Conservation (phyloP, 192 early-diverging fungal species). For the Lunasporangiospora selenospora region DNA sequence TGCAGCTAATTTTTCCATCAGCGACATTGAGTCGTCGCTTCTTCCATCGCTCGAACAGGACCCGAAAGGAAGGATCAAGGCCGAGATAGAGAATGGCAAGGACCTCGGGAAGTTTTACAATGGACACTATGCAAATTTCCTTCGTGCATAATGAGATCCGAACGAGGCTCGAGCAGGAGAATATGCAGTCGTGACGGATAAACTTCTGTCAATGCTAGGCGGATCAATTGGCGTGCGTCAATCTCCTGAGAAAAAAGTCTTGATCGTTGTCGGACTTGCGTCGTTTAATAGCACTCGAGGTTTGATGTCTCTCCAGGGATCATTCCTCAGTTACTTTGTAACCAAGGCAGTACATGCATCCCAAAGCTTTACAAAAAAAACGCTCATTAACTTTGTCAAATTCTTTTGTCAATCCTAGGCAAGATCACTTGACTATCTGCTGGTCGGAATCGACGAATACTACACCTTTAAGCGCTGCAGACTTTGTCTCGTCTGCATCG, state of each 20-base stretch:
- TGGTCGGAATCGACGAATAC: conserved; percentile 7
- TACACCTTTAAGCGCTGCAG: conserved; percentile 6
- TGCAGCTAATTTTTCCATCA: too few species aligned
- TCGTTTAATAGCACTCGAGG: not conserved
- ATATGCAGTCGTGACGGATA: not conserved
- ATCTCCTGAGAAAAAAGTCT: conserved; percentile 3
- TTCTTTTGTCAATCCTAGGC: too few species aligned
- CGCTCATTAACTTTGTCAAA: too few species aligned
- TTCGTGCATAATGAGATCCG: too few species aligned
- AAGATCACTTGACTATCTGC: not conserved
- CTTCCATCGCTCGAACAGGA: too few species aligned
- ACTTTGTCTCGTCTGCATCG: conserved; percentile 1
- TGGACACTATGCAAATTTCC: too few species aligned
- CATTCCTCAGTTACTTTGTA: conserved; percentile 6
- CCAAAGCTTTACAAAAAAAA: not conserved
- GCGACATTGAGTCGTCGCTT: too few species aligned
- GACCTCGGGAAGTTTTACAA: too few species aligned
- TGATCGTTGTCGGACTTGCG: conserved; percentile 12
- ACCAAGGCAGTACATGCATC: not conserved
- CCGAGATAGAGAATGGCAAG: too few species aligned
- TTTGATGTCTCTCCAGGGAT: conserved; percentile 3
- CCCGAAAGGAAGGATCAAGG: too few species aligned
- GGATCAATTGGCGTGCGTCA: not conserved
- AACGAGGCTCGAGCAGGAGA: not conserved
- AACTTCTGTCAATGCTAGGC: not conserved